A percentile compares a stretch with the other conserved stretches of the same genome.
Conservation (phyloP, 768 basidiomycete species). For the Tremella fuciformis region DNA sequence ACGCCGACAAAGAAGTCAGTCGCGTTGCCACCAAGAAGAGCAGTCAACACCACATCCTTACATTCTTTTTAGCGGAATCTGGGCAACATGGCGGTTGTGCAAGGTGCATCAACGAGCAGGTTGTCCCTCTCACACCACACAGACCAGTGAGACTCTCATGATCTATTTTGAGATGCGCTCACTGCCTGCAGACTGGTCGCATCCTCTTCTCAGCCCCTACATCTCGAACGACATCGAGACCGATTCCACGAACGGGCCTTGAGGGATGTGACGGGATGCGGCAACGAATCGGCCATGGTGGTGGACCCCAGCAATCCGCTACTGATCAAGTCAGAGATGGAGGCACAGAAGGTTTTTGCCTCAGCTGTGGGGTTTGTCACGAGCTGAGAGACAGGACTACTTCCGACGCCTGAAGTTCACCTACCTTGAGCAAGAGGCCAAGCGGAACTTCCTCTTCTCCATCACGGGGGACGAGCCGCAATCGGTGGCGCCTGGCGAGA, state of each 20-base stretch:
- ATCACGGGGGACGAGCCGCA: constrained; percentile 83
- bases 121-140: not conserved
- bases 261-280: constrained; percentile 31
- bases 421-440: constrained; percentile 85
- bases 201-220: constrained; percentile 15
- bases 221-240: constrained; percentile 32
- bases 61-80: too few relatives aligned
- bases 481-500: constrained; percentile 73
- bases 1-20: too few relatives aligned
- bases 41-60: too few relatives aligned
- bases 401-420: constrained; percentile 68
- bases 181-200: constrained; percentile 12
- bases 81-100: too few relatives aligned
- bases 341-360: constrained; percentile 39
- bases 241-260: constrained; percentile 38
- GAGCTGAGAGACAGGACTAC: constrained; percentile 31
- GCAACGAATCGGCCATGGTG: constrained; percentile 35
- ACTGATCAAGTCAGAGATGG: constrained; percentile 38
- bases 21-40: too few relatives aligned
- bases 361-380: not conserved
- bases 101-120: not conserved
- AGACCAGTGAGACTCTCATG: constrained; percentile 25
- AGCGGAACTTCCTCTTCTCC: constrained; percentile 79
- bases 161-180: not conserved
- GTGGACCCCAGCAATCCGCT: constrained; percentile 41